A percentile compares a stretch with the other conserved stretches of the same genome.
These are phyloP conservation scores for Tolypocladium ophioglossoides DNA, from an alignment of 2,329 filamentous ascomycete species.

Conservation along the genomic window DNA sequence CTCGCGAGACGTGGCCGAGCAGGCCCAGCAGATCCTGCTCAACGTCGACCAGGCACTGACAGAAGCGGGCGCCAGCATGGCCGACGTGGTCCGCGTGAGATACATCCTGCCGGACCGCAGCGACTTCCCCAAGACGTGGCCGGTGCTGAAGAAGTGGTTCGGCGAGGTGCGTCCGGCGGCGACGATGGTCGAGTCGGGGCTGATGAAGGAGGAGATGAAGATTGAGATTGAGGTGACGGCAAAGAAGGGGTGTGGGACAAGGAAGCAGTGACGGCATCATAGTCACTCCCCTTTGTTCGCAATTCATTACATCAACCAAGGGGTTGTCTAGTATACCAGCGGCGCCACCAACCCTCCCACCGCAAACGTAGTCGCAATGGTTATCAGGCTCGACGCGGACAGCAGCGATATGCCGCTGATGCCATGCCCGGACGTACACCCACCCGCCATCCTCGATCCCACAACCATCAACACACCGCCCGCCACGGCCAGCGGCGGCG, in stretches of 20 bases:
- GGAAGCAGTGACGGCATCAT: not conserved
- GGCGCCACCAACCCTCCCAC: constrained; percentile 28
- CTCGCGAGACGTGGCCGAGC: constrained; percentile 31
- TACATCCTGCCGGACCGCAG: constrained; percentile 39
- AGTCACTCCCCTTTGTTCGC: accelerated
- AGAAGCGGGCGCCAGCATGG: constrained; percentile 29
- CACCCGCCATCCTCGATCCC: constrained; percentile 51
- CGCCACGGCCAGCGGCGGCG: constrained; percentile 28
- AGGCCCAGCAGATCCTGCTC: constrained; percentile 36
- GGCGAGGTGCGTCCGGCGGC: constrained; percentile 39
- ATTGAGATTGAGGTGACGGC: constrained; percentile 34
- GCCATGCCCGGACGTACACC: constrained; percentile 60
- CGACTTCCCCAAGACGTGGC: constrained; percentile 39
- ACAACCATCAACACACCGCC: constrained; percentile 50
- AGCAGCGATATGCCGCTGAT: constrained; percentile 57
- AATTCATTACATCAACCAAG: not conserved
- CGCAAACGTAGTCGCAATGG: constrained; percentile 46
- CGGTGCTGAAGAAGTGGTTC: constrained; percentile 37
- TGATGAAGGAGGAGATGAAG: constrained; percentile 39
- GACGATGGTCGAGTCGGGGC: constrained; percentile 39
- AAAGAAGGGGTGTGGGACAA: constrained; percentile 15
- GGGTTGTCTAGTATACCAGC: constrained; percentile 11
- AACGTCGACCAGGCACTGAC: constrained; percentile 36
- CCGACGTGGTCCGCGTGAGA: constrained; percentile 38
- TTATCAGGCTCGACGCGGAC: constrained; percentile 50